Evolutionary conservation across 768 basidiomycete species (phyloP), one percentile per base, ranked within the genome.

Genomic region (Inosperma sp.): DNA sequence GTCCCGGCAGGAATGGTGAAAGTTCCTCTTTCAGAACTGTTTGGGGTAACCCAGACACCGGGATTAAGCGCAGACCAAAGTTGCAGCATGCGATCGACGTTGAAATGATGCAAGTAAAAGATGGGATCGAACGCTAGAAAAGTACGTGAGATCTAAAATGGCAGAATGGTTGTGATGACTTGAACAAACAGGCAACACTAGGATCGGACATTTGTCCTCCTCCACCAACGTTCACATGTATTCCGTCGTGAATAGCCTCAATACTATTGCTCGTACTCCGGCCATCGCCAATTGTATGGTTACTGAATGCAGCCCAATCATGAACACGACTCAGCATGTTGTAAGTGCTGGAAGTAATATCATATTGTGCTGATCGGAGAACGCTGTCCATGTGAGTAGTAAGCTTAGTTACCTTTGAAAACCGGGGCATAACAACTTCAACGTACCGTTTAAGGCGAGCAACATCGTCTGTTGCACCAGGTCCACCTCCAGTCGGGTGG

Each of bases 71-170:
- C 77, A 5, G 68, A 63, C 79, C 78, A 81, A 14, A 81, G 63
- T 6, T 77, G 66, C 19, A 79, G 63, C 53, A 78, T n/a, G 17
- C 78, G 73, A 52, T 81, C 80, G 21, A 80, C 77, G 39, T 81
- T 77, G 51, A 61, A 54, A 56, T 81, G 79, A 54, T 80, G 80
- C 53, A 80, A 57, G 61, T 69, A 79, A 67, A 81, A 80, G 53
- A 78, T 72, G 0, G 77, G 77, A 56, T 80, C 79, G 51, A 78
- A 76, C 0, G 65, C 78, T 75, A 29, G 34, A 26, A 22, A 8
- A 10, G 12, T 16, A n/a, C 26, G 37, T 37, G 26, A 26, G 35
- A 33, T 31, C 7, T 22, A 17, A 13, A 48, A 17, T 42, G 17
- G 27, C 26, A 36, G 14, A 17, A 29, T n/a, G n/a, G n/a, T n/a